These are phyloP conservation scores for Phialocephala sp. DNA, from an alignment of 2,329 filamentous ascomycete genomes.

Conservation along the genomic window DNA sequence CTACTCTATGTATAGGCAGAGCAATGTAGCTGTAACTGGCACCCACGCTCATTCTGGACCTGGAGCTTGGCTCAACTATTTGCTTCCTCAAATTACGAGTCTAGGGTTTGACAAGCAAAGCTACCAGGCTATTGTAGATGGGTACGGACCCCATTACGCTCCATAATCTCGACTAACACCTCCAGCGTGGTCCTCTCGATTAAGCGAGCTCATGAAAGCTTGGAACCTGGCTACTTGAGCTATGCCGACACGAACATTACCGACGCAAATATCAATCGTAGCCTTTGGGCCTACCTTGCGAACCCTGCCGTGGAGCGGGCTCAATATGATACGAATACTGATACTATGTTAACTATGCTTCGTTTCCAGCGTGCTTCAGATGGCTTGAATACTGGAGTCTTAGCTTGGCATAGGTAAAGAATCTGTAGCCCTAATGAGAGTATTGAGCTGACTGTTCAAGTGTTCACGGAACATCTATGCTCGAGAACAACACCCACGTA, in stretches of 20 bases:
- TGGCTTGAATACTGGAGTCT: slow-evolving; percentile 74
- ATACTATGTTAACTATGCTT: slow-evolving; percentile 80
- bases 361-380: slow-evolving; percentile 78
- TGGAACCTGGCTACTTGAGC: slow-evolving; percentile 69
- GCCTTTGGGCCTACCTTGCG: slow-evolving; percentile 82
- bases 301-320: slow-evolving; percentile 80
- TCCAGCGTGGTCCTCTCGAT: slow-evolving; percentile 73
- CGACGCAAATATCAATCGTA: slow-evolving; percentile 87
- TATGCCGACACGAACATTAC: slow-evolving; percentile 71
- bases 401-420: slow-evolving; percentile 72
- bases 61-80: slow-evolving; percentile 91
- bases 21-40: slow-evolving; percentile 87
- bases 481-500: slow-evolving; percentile 88
- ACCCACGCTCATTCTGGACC: slow-evolving; percentile 93
- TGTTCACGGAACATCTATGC: slow-evolving; percentile 88
- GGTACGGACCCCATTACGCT: slow-evolving; percentile 44
- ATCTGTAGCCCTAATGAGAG: background rate
- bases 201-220: slow-evolving; percentile 75
- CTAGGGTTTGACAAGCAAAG: slow-evolving; percentile 84
- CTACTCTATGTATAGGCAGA: slow-evolving; percentile 75
- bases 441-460: slow-evolving; percentile 43
- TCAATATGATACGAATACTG: slow-evolving; percentile 64
- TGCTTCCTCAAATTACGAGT: slow-evolving; percentile 88
- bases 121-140: slow-evolving; percentile 89
- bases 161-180: background rate